phyloP scores from a whole-genome alignment of 352 stramenopile species.

The Pythium rhizo-oryzae region DNA sequence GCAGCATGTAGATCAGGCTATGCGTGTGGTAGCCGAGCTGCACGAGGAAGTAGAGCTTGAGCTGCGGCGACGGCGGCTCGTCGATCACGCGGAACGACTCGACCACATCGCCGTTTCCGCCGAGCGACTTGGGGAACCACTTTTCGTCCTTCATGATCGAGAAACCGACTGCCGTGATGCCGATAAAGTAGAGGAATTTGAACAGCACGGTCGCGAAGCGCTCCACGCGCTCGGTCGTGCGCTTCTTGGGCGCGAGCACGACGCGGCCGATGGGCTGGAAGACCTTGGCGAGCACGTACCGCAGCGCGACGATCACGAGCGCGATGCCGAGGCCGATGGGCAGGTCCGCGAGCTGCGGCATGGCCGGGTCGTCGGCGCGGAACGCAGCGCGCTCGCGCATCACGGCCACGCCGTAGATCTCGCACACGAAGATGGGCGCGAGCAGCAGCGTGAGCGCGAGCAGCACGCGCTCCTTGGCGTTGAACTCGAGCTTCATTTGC shows the following conservation, averaged over 20 bases:
- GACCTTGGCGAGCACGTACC: constrained; percentile 36
- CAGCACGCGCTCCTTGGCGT: constrained; percentile 62
- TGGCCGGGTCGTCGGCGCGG: constrained; percentile 27
- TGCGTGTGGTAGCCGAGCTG: constrained; percentile 64
- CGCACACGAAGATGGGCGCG: constrained; percentile 53
- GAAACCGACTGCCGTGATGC: constrained; percentile 47
- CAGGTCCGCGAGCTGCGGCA: constrained; percentile 57
- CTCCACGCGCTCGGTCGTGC: constrained; percentile 51
- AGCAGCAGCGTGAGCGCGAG: constrained; percentile 60
- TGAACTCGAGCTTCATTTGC: constrained; percentile 66
- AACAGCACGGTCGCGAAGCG: constrained; percentile 75
- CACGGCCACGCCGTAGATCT: constrained; percentile 54
- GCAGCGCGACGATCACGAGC: constrained; percentile 42
- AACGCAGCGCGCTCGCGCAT: constrained; percentile 42
- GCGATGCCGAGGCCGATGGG: constrained; percentile 37
- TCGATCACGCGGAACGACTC: constrained; percentile 37
- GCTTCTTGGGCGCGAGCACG: constrained; percentile 57
- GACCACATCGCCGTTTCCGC: constrained; percentile 38
- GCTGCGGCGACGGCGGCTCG: constrained; percentile 31
- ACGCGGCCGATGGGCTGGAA: constrained; percentile 51
- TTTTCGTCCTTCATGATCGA: constrained; percentile 51
- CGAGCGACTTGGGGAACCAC: constrained; percentile 50
- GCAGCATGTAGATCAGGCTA: constrained; percentile 56
- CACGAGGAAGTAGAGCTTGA: constrained; percentile 56
- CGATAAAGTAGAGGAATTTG: constrained; percentile 67